Conservation (phyloP, 129 eudicot species). For the Arctium minus region DNA sequence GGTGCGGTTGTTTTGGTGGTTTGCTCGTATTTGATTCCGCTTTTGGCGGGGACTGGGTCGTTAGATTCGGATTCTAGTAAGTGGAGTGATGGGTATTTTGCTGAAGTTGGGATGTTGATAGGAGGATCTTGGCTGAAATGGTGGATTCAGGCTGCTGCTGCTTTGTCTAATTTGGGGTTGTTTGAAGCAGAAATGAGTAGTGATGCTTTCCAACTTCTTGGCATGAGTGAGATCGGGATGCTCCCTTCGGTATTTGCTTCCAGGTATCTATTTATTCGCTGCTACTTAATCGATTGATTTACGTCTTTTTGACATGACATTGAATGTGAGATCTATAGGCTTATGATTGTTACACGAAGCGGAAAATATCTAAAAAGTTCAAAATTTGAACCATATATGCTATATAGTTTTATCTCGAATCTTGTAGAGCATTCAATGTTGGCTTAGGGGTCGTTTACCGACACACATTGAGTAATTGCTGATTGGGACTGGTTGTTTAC, state of each 20-base stretch:
- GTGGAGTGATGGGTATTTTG: slow-evolving; percentile 95
- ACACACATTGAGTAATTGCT: background rate
- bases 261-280: slow-evolving; percentile 36
- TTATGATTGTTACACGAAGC: background rate
- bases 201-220: slow-evolving; percentile 86
- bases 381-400: background rate
- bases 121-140: slow-evolving; percentile 93
- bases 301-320: background rate
- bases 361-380: background rate
- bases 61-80: slow-evolving; percentile 42
- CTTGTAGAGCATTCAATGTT: background rate
- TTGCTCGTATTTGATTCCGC: slow-evolving; percentile 72
- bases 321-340: background rate
- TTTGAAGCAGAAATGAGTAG: slow-evolving; percentile 96
- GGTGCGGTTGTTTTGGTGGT: slow-evolving; percentile 76
- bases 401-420: background rate
- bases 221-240: slow-evolving; percentile 95
- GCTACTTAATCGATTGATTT: background rate
- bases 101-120: slow-evolving; percentile 84
- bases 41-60: slow-evolving; percentile 90
- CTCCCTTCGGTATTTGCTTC: slow-evolving; percentile 73
- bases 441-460: background rate
- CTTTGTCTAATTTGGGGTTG: slow-evolving; percentile 87
- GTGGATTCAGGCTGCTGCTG: slow-evolving; percentile 96
- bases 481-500: no score